A percentile compares a stretch with the other conserved stretches of the same genome.
Evolutionary conservation across 352 stramenopile species (phyloP).

Genomic region (Phytophthora niederhauseri): DNA sequence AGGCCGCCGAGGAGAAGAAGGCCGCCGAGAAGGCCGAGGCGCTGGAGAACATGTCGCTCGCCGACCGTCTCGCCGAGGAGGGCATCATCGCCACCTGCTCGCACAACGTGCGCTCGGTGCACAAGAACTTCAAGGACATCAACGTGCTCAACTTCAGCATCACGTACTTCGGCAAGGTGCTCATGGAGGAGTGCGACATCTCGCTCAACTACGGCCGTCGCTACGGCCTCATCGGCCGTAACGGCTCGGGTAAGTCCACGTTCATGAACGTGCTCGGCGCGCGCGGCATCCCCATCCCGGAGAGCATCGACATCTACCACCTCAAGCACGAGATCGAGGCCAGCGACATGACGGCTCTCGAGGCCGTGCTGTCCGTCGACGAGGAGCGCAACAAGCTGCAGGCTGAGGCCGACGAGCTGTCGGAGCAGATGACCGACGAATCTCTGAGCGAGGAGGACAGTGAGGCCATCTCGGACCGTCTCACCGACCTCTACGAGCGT

Average conservation of each 20-base stretch:
- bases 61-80: conserved; percentile 92
- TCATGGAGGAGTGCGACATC: conserved; percentile 97
- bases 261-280: conserved; percentile 98
- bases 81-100: conserved; percentile 98
- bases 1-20: conserved; percentile 80
- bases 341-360: conserved; percentile 93
- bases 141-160: conserved; percentile 98
- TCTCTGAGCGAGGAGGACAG: conserved; percentile 88
- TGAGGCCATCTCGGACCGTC: conserved; percentile 87
- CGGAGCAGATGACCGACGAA: conserved; percentile 91
- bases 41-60: conserved; percentile 74
- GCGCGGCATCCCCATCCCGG: conserved; percentile 94
- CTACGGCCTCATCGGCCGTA: conserved; percentile 97
- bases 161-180: conserved; percentile 95
- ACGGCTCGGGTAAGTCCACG: conserved; percentile 97
- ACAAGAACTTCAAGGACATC: conserved; percentile 98
- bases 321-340: conserved; percentile 97
- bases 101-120: conserved; percentile 88
- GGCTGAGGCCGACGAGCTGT: conserved; percentile 92
- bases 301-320: conserved; percentile 97
- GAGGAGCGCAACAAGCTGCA: conserved; percentile 94
- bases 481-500: conserved; percentile 96
- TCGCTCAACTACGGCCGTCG: conserved; percentile 98
- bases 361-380: conserved; percentile 96
- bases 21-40: conserved; percentile 65